Base-by-base conservation (phyloP, 306 rosid species). In the Medicago arabica region DNA sequence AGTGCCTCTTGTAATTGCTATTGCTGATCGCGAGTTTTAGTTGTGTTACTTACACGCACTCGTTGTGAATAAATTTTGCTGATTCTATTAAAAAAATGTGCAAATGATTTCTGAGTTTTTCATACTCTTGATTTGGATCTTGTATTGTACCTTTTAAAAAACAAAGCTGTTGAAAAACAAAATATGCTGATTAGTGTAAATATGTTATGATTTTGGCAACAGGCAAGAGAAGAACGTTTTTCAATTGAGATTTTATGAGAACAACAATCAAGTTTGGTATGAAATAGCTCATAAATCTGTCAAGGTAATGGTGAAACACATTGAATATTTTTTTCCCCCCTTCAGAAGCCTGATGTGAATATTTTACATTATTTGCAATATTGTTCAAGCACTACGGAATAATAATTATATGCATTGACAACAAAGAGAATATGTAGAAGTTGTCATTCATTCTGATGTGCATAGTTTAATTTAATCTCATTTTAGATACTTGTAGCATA, bases 151-250 rank as follows among this genome's bases (percentile, higher is more conserved):
- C 23, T 21, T 21, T 21, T 21, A 21, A 21, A 28, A 2, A 28
- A 28, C 3, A 28, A 28, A 28, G 34, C 1, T 28, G 34, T 2
- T 28, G 34, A 28, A 28, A 28, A 28, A 28, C 34, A 28, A 28
- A 28, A 28, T 28, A 41, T 53, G 18, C 21, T 38, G 8, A 40
- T 49, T 21, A 25, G 9, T 50, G 53, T 31, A 59, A 43, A 67
- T 54, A 5, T 62, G 69, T 63, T 57, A 55, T 77, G 15, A 43
- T 77, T 54, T 62, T 54, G 34, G 69, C 66, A 54, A 69, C 92
- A 91, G 96, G 96, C 96, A 6, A 97, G 96, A 63, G 97, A 91
- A 76, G 96, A 93, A 57, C 85, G 94, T 5, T 91, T 93, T 85
- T 87, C 94, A 44, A 66, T 91, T 8, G 90, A 88, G 47, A 43